A percentile compares a stretch with the other conserved stretches of the same genome.
These are phyloP conservation scores for Penicillium sp. DNA, from an alignment of 2,329 filamentous ascomycete species.

Conservation along the genomic window DNA sequence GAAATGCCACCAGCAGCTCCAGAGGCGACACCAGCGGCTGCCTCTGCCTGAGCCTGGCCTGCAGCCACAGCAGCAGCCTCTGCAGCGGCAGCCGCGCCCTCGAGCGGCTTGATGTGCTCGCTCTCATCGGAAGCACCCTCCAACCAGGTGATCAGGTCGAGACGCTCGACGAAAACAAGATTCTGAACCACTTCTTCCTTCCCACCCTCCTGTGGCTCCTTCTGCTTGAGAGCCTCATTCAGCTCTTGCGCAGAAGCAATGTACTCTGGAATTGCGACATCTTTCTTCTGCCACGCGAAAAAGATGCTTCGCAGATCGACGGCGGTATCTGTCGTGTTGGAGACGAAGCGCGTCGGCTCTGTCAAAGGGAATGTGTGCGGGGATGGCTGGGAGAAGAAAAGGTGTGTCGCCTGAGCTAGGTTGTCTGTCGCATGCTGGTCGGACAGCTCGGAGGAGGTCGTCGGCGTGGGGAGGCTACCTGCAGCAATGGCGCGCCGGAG, in stretches of 20 bases:
- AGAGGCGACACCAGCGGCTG: constrained; percentile 53
- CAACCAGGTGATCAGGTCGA: constrained; percentile 92
- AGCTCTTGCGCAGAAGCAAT: constrained; percentile 79
- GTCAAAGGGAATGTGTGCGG: constrained; percentile 69
- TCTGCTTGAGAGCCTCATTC: constrained; percentile 69
- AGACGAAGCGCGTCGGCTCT: constrained; percentile 81
- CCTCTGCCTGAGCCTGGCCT: constrained; percentile 45
- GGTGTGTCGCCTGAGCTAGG: constrained; percentile 75
- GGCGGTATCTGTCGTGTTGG: constrained; percentile 64
- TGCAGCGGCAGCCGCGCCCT: constrained; percentile 57
- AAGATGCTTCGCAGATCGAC: constrained; percentile 93
- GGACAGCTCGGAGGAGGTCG: constrained; percentile 65
- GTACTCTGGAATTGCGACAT: constrained; percentile 87
- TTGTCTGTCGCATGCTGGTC: constrained; percentile 62
- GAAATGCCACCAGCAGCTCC: constrained; percentile 51
- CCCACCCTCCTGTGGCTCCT: constrained; percentile 32
- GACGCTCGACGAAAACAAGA: constrained; percentile 83
- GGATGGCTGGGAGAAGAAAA: constrained; percentile 68
- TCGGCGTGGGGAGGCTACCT: constrained; percentile 69
- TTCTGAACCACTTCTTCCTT: constrained; percentile 72
- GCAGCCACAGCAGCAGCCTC: constrained; percentile 46
- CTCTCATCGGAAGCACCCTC: constrained; percentile 87
- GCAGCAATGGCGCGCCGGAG: constrained; percentile 80
- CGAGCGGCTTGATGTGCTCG: constrained; percentile 86
- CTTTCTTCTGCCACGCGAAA: constrained; percentile 93